Evolutionary conservation across 78 protist genomes (phyloP), one percentile per base, ranked within the genome.

Genomic region (Dictyostelium citrinum): DNA sequence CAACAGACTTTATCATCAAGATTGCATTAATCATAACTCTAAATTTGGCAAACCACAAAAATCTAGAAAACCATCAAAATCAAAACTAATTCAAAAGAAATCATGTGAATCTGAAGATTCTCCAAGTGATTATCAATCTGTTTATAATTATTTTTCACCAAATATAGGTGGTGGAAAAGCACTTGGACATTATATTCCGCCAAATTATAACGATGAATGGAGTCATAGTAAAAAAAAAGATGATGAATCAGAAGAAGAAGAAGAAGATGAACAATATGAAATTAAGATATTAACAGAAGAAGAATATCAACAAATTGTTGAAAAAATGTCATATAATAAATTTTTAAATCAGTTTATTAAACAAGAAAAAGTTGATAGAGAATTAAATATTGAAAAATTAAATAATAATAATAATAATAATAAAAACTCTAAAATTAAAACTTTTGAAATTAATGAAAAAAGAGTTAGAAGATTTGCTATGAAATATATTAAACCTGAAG

Each of bases 391-490:
- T 31, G 17, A 24, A 5, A 67, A 67, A 67, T 12, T n/a, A n/a
- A n/a, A n/a, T 29, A 33, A 2, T 12, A 70, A 33, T 6, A 20
- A 11, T 16, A 3, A 16, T 17, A 60, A n/a, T n/a, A 61, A 64
- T 11, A 64, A 64, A 9, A 64, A 64, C 10, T 10, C 17, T 11
- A 64, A 64, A 64, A 27, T 11, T 0, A 64, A 64, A 64, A 33
- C 77, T 29, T 70, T 70, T 70, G 77, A 33, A 70, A 70, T 70
- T 70, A 70, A 17, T 70, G 77, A 70, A 3, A 70, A 70, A 70
- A 70, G 77, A 33, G 37, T 70, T 33, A 70, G 20, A 33, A 70
- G 77, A 70, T 70, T 33, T 33, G 43, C 37, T 6, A 33, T 33
- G 24, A 70, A 70, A 33, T 70, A 31, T 70, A 31, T 70, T 16